A percentile compares a stretch with the other conserved stretches of the same genome.
phyloP scores from a whole-genome alignment of 2,329 filamentous ascomycete genomes.

The Orbilia ellipsospora region DNA sequence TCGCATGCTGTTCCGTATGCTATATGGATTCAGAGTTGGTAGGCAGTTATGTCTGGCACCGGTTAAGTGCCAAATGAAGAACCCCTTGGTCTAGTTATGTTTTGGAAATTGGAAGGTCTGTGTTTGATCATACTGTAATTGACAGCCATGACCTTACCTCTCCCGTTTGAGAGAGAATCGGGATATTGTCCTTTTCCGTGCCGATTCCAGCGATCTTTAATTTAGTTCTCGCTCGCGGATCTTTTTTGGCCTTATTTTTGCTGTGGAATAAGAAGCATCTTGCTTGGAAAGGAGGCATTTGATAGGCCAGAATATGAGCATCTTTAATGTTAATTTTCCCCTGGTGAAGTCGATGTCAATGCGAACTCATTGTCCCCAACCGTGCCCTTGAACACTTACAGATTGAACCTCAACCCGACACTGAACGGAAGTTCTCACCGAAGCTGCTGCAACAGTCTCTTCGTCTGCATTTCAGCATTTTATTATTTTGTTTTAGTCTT shows the following conservation, averaged over 20 bases:
- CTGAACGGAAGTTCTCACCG: slow-evolving; percentile 35
- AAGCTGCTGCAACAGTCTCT: slow-evolving; percentile 30
- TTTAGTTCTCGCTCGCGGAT: slow-evolving; percentile 1
- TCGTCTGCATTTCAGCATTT: slow-evolving; percentile 9
- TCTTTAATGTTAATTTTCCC: background rate
- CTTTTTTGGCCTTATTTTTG: background rate
- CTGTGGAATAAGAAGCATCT: no score
- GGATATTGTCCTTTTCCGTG: background rate
- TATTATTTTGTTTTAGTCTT: background rate
- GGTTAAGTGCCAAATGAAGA: slow-evolving; percentile 26
- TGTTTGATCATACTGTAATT: no score
- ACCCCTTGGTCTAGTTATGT: slow-evolving; percentile 25
- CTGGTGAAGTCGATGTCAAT: no score
- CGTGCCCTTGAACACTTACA: slow-evolving; percentile 13
- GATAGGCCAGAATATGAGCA: background rate
- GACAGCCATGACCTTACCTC: slow-evolving; percentile 20
- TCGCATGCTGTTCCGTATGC: no score
- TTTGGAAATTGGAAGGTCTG: slow-evolving; percentile 49
- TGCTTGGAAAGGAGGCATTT: background rate
- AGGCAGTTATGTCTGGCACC: slow-evolving; percentile 15
- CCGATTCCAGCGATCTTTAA: slow-evolving; percentile 21
- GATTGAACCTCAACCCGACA: slow-evolving; percentile 19
- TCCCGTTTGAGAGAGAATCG: slow-evolving; percentile 1
- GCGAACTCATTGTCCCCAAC: slow-evolving; percentile 3
- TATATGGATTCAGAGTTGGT: background rate